phyloP scores from a whole-genome alignment of 2,329 filamentous ascomycete genomes.

The Colletotrichum eleusines region DNA sequence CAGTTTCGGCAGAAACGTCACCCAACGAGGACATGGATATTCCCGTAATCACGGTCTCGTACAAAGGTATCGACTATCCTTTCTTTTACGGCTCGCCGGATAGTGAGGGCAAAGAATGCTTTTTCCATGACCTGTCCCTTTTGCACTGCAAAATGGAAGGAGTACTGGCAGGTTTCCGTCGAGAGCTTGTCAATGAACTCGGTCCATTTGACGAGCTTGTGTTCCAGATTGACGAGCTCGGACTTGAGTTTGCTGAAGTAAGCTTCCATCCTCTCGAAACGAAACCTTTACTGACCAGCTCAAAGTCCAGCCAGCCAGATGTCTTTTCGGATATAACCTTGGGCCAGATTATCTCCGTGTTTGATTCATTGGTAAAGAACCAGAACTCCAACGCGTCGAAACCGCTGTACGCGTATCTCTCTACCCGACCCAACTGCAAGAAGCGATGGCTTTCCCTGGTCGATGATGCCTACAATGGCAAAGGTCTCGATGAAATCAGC shows the following conservation, averaged over 20 bases:
- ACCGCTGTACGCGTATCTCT: slow-evolving; percentile 57
- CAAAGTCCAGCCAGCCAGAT: slow-evolving; percentile 53
- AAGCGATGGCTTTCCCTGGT: slow-evolving; percentile 56
- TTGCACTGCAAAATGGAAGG: slow-evolving; percentile 59
- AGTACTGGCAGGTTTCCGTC: slow-evolving; percentile 59
- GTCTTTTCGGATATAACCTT: slow-evolving; percentile 53
- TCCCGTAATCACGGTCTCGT: slow-evolving; percentile 57
- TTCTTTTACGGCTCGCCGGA: slow-evolving; percentile 50
- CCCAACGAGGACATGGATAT: slow-evolving; percentile 44
- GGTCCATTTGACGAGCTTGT: slow-evolving; percentile 60
- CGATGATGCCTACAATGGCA: slow-evolving; percentile 57
- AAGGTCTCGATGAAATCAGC: slow-evolving; percentile 56
- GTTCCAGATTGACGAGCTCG: slow-evolving; percentile 65
- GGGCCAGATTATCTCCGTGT: slow-evolving; percentile 57
- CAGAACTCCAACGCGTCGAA: slow-evolving; percentile 55
- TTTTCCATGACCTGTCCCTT: slow-evolving; percentile 58
- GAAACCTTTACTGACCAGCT: slow-evolving; percentile 46
- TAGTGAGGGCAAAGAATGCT: slow-evolving; percentile 54
- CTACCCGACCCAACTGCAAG: slow-evolving; percentile 54
- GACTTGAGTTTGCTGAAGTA: slow-evolving; percentile 66
- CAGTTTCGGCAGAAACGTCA: slow-evolving; percentile 31
- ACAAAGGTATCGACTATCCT: slow-evolving; percentile 59
- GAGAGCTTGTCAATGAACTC: slow-evolving; percentile 60
- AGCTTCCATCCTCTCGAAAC: slow-evolving; percentile 38
- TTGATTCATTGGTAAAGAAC: slow-evolving; percentile 58